Conservation (phyloP, 768 basidiomycete species). For the Gymnopilus dilepis region DNA sequence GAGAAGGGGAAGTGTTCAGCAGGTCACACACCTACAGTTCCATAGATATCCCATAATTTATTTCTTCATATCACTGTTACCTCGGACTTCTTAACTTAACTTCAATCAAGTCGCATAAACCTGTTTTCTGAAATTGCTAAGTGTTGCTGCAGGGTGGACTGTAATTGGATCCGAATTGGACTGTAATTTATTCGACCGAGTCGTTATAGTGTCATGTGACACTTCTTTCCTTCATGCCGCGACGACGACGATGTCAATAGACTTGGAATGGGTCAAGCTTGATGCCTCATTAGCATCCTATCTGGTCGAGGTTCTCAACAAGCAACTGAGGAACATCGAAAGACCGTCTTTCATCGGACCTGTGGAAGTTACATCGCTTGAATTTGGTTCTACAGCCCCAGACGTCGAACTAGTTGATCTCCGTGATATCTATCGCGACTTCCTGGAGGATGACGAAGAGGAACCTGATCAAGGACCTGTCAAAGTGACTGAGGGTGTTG, state of each 20-base stretch:
- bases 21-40: not conserved
- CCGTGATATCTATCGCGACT: slow-evolving; percentile 93
- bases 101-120: not conserved
- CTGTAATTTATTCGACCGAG: no score
- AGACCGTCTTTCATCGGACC: slow-evolving; percentile 97
- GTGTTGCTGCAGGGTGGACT: no score
- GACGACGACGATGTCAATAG: slow-evolving; percentile 78
- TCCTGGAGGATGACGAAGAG: slow-evolving; percentile 84
- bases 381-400: slow-evolving; percentile 84
- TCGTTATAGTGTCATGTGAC: slow-evolving; percentile 17
- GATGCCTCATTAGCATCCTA: slow-evolving; percentile 71
- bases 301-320: slow-evolving; percentile 79
- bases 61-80: not conserved
- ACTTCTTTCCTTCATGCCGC: slow-evolving; percentile 20
- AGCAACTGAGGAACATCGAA: slow-evolving; percentile 68
- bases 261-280: slow-evolving; percentile 91
- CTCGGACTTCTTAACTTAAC: not conserved
- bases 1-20: not conserved
- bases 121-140: no score
- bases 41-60: not conserved
- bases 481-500: slow-evolving; percentile 54
- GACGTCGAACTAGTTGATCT: slow-evolving; percentile 91
- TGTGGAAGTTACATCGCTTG: slow-evolving; percentile 82
- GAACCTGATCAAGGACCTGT: slow-evolving; percentile 54
- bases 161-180: no score